A percentile compares a stretch with the other conserved stretches of the same genome.
Evolutionary conservation across 768 basidiomycete species (phyloP).

Genomic region (Myochromella boudieri): DNA sequence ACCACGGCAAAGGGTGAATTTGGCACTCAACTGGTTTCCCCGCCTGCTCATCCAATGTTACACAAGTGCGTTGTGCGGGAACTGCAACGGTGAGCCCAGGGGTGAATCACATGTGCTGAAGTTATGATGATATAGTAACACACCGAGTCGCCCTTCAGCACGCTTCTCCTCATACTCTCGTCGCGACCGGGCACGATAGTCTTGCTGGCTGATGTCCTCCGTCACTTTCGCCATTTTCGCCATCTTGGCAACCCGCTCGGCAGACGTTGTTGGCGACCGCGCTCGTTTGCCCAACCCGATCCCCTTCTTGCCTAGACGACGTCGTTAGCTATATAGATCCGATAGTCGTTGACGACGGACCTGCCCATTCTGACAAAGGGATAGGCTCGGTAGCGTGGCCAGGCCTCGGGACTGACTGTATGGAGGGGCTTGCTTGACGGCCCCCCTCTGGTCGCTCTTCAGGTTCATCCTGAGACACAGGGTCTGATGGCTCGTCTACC

Average conservation of each 20-base stretch:
- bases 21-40: slow-evolving; percentile 52
- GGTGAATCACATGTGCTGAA: not conserved
- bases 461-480: not conserved
- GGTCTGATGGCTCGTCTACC: slow-evolving; percentile 23
- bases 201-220: slow-evolving; percentile 51
- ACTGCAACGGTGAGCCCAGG: slow-evolving; percentile 23
- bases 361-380: slow-evolving; percentile 79
- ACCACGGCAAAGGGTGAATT: slow-evolving; percentile 4
- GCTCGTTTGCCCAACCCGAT: slow-evolving; percentile 73
- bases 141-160: slow-evolving; percentile 65
- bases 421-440: not conserved
- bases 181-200: slow-evolving; percentile 69
- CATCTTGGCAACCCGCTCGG: slow-evolving; percentile 72
- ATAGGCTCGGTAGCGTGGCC: slow-evolving; percentile 65
- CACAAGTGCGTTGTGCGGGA: slow-evolving; percentile 74
- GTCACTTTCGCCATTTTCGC: slow-evolving; percentile 78
- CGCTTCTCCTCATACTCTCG: slow-evolving; percentile 76
- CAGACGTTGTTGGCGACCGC: slow-evolving; percentile 56
- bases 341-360: slow-evolving; percentile 38
- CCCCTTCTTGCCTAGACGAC: slow-evolving; percentile 66
- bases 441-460: slow-evolving; percentile 5
- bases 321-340: not conserved
- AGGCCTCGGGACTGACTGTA: not conserved
- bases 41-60: slow-evolving; percentile 70
- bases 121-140: slow-evolving; percentile 13